Percentiles rank a stretch among this genome's conserved stretches.
These are phyloP conservation scores for Silene vulgaris DNA, from an alignment of 179 eudicot species.

Conservation along the genomic window DNA sequence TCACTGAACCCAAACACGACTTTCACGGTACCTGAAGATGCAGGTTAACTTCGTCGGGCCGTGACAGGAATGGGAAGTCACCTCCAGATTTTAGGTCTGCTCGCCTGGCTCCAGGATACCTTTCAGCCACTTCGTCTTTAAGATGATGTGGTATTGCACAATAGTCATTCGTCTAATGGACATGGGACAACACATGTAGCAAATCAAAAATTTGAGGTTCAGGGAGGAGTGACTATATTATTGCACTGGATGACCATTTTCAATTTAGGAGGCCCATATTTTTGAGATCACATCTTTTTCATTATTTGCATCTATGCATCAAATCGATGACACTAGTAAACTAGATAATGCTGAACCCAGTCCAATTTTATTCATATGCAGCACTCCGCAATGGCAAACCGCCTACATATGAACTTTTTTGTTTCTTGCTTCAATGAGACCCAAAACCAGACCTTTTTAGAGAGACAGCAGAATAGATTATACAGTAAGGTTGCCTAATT, in stretches of 20 bases:
- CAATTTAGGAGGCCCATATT: neutral
- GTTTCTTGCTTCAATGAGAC: neutral
- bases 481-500: neutral
- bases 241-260: neutral
- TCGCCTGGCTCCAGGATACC: slow-evolving; percentile 85
- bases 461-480: neutral
- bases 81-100: slow-evolving; percentile 88
- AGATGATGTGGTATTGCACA: slow-evolving; percentile 76
- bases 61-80: slow-evolving; percentile 92
- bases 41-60: slow-evolving; percentile 97
- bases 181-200: neutral
- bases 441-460: neutral
- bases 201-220: neutral
- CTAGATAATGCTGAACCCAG: neutral
- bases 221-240: neutral
- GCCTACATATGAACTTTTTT: neutral
- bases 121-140: slow-evolving; percentile 83
- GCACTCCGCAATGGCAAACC: neutral
- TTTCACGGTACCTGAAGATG: slow-evolving; percentile 73
- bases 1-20: neutral
- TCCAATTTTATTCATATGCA: neutral
- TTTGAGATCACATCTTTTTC: neutral
- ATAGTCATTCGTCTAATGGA: slow-evolving; percentile 69
- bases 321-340: neutral
- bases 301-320: neutral